A percentile compares a stretch with the other conserved stretches of the same genome.
Evolutionary conservation across 2,329 filamentous ascomycete genomes (phyloP).

Genomic region (Xylariaceae sp.): DNA sequence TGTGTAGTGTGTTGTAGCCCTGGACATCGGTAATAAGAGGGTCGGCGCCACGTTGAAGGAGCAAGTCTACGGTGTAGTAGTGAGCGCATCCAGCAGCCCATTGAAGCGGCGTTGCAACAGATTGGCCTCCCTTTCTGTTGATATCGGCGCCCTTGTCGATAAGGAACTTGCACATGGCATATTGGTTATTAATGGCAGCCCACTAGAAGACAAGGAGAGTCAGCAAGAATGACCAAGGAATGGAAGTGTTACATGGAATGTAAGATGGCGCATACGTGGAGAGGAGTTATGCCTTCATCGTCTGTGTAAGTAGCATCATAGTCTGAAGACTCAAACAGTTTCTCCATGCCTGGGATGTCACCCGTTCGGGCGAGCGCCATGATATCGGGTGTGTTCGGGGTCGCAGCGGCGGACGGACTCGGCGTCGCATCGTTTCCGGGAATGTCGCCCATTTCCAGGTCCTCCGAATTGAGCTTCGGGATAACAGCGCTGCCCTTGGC

Average conservation of each 20-base stretch:
- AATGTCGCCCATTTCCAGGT: slow-evolving; percentile 51
- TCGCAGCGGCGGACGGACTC: slow-evolving; percentile 38
- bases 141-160: slow-evolving; percentile 80
- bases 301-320: slow-evolving; percentile 80
- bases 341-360: slow-evolving; percentile 80
- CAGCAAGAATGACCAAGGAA: slow-evolving; percentile 11
- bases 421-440: slow-evolving; percentile 36
- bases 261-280: slow-evolving; percentile 62
- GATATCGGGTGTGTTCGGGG: slow-evolving; percentile 64
- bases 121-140: slow-evolving; percentile 93
- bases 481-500: slow-evolving; percentile 49
- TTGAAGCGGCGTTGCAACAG: slow-evolving; percentile 85
- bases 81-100: slow-evolving; percentile 97
- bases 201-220: slow-evolving; percentile 54
- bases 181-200: slow-evolving; percentile 98
- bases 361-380: slow-evolving; percentile 93
- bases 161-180: slow-evolving; percentile 93
- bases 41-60: slow-evolving; percentile 87
- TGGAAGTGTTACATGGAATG: neutral
- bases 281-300: slow-evolving; percentile 87
- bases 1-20: slow-evolving; percentile 96
- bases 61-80: slow-evolving; percentile 91
- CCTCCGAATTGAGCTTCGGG: slow-evolving; percentile 51
- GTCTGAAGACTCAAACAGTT: slow-evolving; percentile 77
- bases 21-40: slow-evolving; percentile 88